Percentiles rank a stretch among this genome's conserved stretches.
Conservation (phyloP, 352 stramenopile species). For the Globisporangium cederbergense region DNA sequence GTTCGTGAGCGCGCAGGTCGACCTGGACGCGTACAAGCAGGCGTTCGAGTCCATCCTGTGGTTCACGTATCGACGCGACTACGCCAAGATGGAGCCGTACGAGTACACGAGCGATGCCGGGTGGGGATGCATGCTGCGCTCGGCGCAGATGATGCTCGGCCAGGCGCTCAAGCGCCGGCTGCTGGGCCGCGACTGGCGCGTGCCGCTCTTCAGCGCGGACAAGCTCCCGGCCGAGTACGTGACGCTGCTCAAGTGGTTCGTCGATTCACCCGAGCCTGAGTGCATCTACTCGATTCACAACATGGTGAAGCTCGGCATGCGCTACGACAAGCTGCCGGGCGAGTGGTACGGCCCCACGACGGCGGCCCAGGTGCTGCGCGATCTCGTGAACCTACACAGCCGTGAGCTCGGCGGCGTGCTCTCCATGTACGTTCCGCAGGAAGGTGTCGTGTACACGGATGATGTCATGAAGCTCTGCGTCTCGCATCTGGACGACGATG, state of each 20-base stretch:
- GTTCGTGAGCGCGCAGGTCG: conserved; percentile 30
- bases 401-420: conserved; percentile 40
- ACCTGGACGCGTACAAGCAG: conserved; percentile 50
- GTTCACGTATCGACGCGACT: conserved; percentile 90
- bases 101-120: conserved; percentile 89
- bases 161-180: conserved; percentile 86
- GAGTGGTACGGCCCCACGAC: conserved; percentile 93
- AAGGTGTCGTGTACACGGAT: conserved; percentile 79
- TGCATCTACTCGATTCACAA: conserved; percentile 90
- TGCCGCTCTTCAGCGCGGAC: conserved; percentile 36
- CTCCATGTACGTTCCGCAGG: conserved; percentile 80
- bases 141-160: conserved; percentile 93
- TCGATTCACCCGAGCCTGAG: conserved; percentile 65
- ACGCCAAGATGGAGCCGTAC: conserved; percentile 85
- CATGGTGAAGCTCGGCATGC: conserved; percentile 88
- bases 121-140: conserved; percentile 96
- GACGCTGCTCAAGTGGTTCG: conserved; percentile 80
- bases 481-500: conserved; percentile 42
- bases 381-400: conserved; percentile 75
- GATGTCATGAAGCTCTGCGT: conserved; percentile 72
- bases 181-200: conserved; percentile 44
- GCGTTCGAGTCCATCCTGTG: conserved; percentile 75
- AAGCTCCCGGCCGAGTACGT: conserved; percentile 40
- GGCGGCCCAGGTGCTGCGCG: conserved; percentile 83
- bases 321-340: conserved; percentile 89